phyloP scores from a whole-genome alignment of 352 stramenopile species.

The Phytophthora palmivora region DNA sequence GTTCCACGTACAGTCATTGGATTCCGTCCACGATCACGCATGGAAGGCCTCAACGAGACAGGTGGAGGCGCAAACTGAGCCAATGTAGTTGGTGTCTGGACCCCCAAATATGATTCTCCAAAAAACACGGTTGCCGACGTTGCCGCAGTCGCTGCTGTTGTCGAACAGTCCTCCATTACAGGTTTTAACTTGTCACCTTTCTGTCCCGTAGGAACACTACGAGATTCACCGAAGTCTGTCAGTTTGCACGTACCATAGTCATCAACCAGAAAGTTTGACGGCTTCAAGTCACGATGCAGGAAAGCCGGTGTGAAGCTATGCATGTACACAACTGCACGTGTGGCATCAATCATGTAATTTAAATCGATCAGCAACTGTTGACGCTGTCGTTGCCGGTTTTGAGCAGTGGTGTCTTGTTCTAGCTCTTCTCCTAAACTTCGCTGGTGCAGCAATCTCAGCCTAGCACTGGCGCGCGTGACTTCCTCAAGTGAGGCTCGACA shows the following conservation, averaged over 20 bases:
- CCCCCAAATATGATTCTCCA: slow-evolving; percentile 27
- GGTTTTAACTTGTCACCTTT: slow-evolving; percentile 24
- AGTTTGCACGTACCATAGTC: slow-evolving; percentile 54
- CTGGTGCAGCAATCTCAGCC: slow-evolving; percentile 19
- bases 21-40: slow-evolving; percentile 41
- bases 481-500: slow-evolving; percentile 58
- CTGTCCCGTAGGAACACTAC: slow-evolving; percentile 43
- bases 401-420: slow-evolving; percentile 8
- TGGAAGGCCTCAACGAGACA: slow-evolving; percentile 29
- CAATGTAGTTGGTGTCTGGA: slow-evolving; percentile 27
- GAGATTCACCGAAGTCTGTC: slow-evolving; percentile 69
- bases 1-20: slow-evolving; percentile 82
- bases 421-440: slow-evolving; percentile 9
- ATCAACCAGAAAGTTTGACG: slow-evolving; percentile 71
- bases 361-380: slow-evolving; percentile 59
- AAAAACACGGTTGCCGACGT: slow-evolving; percentile 27
- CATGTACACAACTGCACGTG: slow-evolving; percentile 69
- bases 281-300: slow-evolving; percentile 77
- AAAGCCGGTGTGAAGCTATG: slow-evolving; percentile 79
- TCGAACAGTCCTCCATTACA: slow-evolving; percentile 18
- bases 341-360: slow-evolving; percentile 73
- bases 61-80: slow-evolving; percentile 23
- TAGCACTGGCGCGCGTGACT: slow-evolving; percentile 41
- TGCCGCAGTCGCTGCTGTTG: slow-evolving; percentile 19
- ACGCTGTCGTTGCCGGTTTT: slow-evolving; percentile 28